Base-by-base conservation (phyloP, 805 yeast genomes). In the Schizosaccharomyces osmophilus region DNA sequence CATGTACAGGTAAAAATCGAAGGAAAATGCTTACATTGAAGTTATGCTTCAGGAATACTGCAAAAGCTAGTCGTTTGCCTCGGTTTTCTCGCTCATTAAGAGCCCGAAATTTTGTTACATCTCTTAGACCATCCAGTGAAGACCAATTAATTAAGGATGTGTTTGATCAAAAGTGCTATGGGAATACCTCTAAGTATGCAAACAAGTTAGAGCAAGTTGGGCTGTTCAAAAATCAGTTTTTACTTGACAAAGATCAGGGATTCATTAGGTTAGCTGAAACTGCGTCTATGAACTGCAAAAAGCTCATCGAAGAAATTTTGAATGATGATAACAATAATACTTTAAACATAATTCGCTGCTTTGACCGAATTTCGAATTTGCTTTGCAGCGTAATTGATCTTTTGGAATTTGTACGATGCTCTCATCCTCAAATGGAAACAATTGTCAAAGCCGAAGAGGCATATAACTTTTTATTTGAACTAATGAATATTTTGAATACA, bases 351-450 rank as follows among this genome's bases (percentile, higher is more conserved):
- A 29, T 51, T 29, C 19, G 36, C n/a, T 80, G 82, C 61, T 73
- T 93, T 64, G 98, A 93, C 69, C 80, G 87, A 65, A 73, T 93
- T 48, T 85, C 95, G 67, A 97, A 93, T 69, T 79, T 84, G 36
- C 72, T 93, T 39, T 93, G 98, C 69, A 79, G 95, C 62, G 97
- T 87, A 5, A 89, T 93, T 51, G 98, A 93, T 71, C 78, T 90
- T 60, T 90, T 95, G 45, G 97, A 89, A 67, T 90, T 90, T 72
- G 81, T 93, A 36, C 75, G 97, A 59, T 88, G 87, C 29, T 65
- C 64, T 31, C 97, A 90, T 69, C 97, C 97, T 0, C 79, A 82
- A 64, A 74, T 74, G 60, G 71, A 74, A 19, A 87, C 86, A 77
- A 77, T 84, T 11, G 76, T 76, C 48, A 89, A 88, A 1, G 95